Evolutionary conservation across 345 rosid genomes (phyloP).

Genomic region (Eucalyptus albens): DNA sequence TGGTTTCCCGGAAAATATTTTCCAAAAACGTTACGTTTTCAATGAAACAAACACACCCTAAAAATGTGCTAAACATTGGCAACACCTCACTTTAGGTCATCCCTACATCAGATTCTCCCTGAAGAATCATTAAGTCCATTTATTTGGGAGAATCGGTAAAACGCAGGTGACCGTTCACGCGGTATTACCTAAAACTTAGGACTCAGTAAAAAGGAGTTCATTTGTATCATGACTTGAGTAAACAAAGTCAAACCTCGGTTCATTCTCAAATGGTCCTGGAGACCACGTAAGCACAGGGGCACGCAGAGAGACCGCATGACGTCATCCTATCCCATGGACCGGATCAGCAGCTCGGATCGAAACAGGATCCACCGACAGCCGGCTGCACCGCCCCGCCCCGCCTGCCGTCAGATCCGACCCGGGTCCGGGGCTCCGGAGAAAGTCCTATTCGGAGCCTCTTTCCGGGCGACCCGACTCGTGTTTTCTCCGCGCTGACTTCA

Average conservation of each 20-base stretch:
- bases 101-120: too few species aligned
- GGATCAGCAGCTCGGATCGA: background rate
- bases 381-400: background rate
- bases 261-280: background rate
- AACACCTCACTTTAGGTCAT: too few species aligned
- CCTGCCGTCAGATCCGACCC: background rate
- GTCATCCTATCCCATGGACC: background rate
- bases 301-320: background rate
- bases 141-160: background rate
- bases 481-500: background rate
- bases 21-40: too few species aligned
- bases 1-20: rapidly evolving
- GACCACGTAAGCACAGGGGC: background rate
- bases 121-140: background rate
- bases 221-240: background rate
- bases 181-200: background rate
- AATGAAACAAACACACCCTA: too few species aligned
- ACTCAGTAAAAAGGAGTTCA: background rate
- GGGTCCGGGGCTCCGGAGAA: background rate
- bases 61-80: too few species aligned
- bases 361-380: background rate
- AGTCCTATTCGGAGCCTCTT: background rate
- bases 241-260: background rate
- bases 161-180: background rate
- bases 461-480: background rate